Percentiles rank a stretch among this genome's conserved stretches.
Evolutionary conservation across 768 basidiomycete species (phyloP).

Genomic region (Heimioporus sp.): DNA sequence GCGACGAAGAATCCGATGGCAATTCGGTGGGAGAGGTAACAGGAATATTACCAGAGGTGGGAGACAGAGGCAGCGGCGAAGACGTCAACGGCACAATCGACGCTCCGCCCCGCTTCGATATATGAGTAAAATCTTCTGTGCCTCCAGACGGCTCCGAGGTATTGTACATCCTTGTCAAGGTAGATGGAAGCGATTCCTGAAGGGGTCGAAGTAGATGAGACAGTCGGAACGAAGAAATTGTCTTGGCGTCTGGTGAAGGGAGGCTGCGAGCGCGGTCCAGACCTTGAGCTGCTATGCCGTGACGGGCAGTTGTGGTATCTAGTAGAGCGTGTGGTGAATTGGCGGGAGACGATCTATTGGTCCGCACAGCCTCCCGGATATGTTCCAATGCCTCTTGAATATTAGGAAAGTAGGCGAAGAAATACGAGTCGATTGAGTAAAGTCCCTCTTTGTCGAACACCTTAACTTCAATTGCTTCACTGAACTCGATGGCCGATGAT

Average conservation of each 20-base stretch:
- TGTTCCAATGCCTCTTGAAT: slow-evolving; percentile 72
- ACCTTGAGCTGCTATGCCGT: slow-evolving; percentile 21
- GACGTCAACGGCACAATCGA: slow-evolving; percentile 61
- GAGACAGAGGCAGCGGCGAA: slow-evolving; percentile 30
- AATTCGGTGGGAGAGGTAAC: slow-evolving; percentile 7
- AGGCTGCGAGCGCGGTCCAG: slow-evolving; percentile 42
- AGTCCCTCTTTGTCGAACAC: slow-evolving; percentile 79
- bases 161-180: slow-evolving; percentile 32
- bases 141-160: slow-evolving; percentile 35
- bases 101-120: slow-evolving; percentile 53
- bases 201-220: slow-evolving; percentile 67
- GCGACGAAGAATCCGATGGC: slow-evolving; percentile 27
- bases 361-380: slow-evolving; percentile 75
- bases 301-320: slow-evolving; percentile 56
- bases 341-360: slow-evolving; percentile 38
- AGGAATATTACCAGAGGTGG: slow-evolving; percentile 6
- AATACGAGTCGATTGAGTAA: slow-evolving; percentile 82
- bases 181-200: slow-evolving; percentile 49
- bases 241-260: slow-evolving; percentile 32
- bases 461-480: slow-evolving; percentile 93
- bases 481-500: slow-evolving; percentile 89
- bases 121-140: slow-evolving; percentile 69
- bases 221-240: slow-evolving; percentile 55
- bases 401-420: slow-evolving; percentile 93
- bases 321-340: slow-evolving; percentile 37